Base-by-base conservation (phyloP, 2,329 filamentous ascomycete species). In the Pseudogymnoascus sp. region DNA sequence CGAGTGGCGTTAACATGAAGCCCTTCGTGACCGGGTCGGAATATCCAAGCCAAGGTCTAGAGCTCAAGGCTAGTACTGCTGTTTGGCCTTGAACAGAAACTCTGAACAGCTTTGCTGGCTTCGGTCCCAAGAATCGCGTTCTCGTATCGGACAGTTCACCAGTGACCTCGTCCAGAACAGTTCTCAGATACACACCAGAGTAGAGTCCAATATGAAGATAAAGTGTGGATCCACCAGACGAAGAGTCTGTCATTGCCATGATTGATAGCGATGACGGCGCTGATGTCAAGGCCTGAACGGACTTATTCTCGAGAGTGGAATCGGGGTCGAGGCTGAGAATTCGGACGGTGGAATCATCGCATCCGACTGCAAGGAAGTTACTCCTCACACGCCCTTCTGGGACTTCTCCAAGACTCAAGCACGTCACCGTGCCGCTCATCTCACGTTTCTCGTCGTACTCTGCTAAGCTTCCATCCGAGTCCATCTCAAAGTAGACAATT, bases 401-500 rank as follows among this genome's bases (percentile, higher is more conserved):
- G 12, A 97, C 92, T 60, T 94, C 89, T 2, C 93, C 94, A 60
- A 99, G 80, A 69, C 92, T 96, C n/a, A 99, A 79, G 67, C 90
- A 95, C 15, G 92, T 97, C 58, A 99, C 92, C 0, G 92, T 97
- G 52, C 92, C 93, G 60, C 89, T 92, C 89, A 99, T 94, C 70
- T 95, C 89, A 69, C 92, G 91, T 73, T 93, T 92, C 71, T 97
- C 92, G 67, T 97, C 89, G 67, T 97, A 96, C 76, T 97, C 93
- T 35, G 91, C 91, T 33, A 97, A 80, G 3, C 89, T 89, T 31
- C 92, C 92, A 74, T 97, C 93, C 0, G 85, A 83, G 70, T 97
- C 94, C 86, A 97, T 93, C 73, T 99, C 95, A 68, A 99, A 99
- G 72, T 97, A 99, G 42, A 96, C 90, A 65, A 99, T 93, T 74